Conservation (phyloP, 305 asterid genomes). For the Fraxinus greggii region DNA sequence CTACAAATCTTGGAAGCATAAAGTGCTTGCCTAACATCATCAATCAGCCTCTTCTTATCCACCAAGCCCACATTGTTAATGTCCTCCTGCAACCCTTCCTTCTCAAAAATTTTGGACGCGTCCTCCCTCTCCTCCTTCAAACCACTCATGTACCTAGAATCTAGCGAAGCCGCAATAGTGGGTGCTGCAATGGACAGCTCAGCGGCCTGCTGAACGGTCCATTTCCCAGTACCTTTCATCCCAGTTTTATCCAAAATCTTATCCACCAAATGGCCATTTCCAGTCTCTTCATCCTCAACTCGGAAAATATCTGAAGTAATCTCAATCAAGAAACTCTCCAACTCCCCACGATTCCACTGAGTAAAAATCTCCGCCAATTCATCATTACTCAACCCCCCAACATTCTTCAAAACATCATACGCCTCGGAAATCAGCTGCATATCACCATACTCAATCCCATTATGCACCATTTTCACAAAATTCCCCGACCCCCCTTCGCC, state of each 20-base stretch:
- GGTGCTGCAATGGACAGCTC: slow-evolving; percentile 91
- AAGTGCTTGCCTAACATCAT: slow-evolving; percentile 92
- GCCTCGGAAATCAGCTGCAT: slow-evolving; percentile 92
- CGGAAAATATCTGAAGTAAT: slow-evolving; percentile 73
- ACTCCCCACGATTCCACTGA: slow-evolving; percentile 81
- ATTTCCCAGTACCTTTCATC: slow-evolving; percentile 92
- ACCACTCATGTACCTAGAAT: slow-evolving; percentile 75
- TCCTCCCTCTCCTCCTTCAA: slow-evolving; percentile 75
- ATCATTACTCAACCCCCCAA: slow-evolving; percentile 57
- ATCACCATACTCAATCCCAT: slow-evolving; percentile 89
- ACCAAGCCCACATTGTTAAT: slow-evolving; percentile 30
- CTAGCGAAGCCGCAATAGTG: slow-evolving; percentile 81
- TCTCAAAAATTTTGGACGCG: slow-evolving; percentile 51
- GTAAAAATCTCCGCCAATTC: slow-evolving; percentile 67
- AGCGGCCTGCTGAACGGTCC: slow-evolving; percentile 97
- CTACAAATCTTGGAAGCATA: slow-evolving; percentile 90
- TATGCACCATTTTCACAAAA: slow-evolving; percentile 89
- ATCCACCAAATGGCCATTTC: slow-evolving; percentile 67
- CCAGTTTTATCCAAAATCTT: slow-evolving; percentile 89
- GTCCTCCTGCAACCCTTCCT: slow-evolving; percentile 62
- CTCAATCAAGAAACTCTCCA: slow-evolving; percentile 82
- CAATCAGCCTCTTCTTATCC: slow-evolving; percentile 71
- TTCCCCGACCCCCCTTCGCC: slow-evolving; percentile 88
- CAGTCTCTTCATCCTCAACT: slow-evolving; percentile 55
- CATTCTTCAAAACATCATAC: slow-evolving; percentile 71